Evolutionary conservation across 192 early-diverging fungal genomes (phyloP), one percentile per base, ranked within the genome.

Genomic region (Coemansia pectinata): DNA sequence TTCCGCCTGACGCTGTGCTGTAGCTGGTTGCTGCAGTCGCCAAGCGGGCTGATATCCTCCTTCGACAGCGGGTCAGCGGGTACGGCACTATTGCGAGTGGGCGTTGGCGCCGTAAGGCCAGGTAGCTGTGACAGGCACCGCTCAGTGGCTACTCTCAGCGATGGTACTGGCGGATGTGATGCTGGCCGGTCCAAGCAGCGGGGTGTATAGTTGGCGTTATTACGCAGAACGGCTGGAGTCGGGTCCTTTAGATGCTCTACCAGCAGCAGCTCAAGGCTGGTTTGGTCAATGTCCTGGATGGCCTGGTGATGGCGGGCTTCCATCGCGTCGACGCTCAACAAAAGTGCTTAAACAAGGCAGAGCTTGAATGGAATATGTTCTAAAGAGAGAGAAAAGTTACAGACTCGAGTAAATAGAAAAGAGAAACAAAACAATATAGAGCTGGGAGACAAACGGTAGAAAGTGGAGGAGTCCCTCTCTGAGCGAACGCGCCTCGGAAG

Each of bases 221-320:
- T 44, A 40, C 65, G 71, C 57, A 77, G 39, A 17, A 52, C 80
- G 2, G 40, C 39, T 6, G 80, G 80, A 9, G 72, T 77, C 5
- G 72, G 52, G 48, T 83, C 69, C 15, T 45, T 40, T 31, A 77
- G 61, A 6, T 58, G 50, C 27, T 66, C 60, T 1, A 60, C 66
- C 38, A 83, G 66, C 11, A 72, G 48, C 52, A 27, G 69, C 63
- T 83, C 80, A 29, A 83, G 47, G 21, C 63, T 65, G n/a, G 17
- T 21, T 27, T 62, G 53, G 58, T 63, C 72, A 34, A 74, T 34
- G 19, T 42, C 53, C 21, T 71, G 65, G 23, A 79, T 52, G n/a
- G 65, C 17, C 14, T 25, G 10, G 27, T 53, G 65, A 12, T 42
- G 67, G 19, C 59, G 52, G 40, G 61, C 50, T 38, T 38, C 42